Evolutionary conservation across 192 early-diverging fungal species (phyloP), one percentile per base, ranked within the genome.

Genomic region (Gigaspora rosea): DNA sequence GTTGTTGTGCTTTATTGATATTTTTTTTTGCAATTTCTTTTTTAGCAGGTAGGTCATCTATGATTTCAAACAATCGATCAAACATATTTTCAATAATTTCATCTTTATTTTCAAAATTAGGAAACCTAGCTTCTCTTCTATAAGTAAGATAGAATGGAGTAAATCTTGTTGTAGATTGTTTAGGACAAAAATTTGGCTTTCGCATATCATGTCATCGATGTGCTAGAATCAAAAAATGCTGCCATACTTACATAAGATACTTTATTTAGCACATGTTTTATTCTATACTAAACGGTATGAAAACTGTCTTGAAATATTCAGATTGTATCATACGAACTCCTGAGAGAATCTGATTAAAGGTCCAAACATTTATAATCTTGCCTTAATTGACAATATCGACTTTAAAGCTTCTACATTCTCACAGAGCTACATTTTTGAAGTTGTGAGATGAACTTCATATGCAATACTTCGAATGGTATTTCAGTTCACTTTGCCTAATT

Each of bases 361-460:
- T 41, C 36, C 35, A 67, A 49, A 49, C 18, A 67, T 67, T 48
- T 67, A 6, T 9, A 67, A 67, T 46, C 20, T 67, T 4, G 65
- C 35, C 4, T 27, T 67, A 67, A 67, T 67, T 41, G 65, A 67
- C 12, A 67, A 67, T 13, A 67, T 67, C 35, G 36, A 67, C 20
- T 67, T 67, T 46, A 67, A 67, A 49, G 65, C 65, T 46, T 41
- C 65, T 67, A 67, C 35, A 13, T 67, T 67, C 20, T 11, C 65
- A 46, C 20, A 15, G 13, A 11, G 65, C 5, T 41, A 67, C 20
- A 67, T 67, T 48, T 67, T 67, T 67, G 65, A 67, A 0, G 3
- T 67, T 41, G 0, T 27, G 27, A 13, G 36, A 46, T 12, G 46
- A 46, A 46, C 65, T 4, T 67, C 36, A 46, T 11, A 67, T 3